Conservation (phyloP, 805 yeast species). For the Saturnispora saitoi region DNA sequence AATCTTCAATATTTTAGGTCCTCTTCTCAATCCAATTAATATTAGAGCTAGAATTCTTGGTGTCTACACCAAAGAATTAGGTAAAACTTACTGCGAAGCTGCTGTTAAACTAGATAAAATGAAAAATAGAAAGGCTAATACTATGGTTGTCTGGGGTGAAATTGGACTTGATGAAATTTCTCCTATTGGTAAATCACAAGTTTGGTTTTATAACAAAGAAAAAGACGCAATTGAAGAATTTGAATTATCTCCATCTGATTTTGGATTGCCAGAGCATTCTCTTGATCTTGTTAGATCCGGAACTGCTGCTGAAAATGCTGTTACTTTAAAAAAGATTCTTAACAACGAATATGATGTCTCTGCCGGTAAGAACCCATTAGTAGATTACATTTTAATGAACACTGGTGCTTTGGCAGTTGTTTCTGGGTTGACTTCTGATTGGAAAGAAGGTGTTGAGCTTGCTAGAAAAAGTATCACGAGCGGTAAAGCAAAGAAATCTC, state of each 20-base stretch:
- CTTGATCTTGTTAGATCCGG: slow-evolving; percentile 67
- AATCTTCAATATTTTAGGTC: slow-evolving; percentile 90
- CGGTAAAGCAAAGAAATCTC: slow-evolving; percentile 58
- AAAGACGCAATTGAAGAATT: slow-evolving; percentile 36
- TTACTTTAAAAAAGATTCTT: slow-evolving; percentile 36
- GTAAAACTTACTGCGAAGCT: slow-evolving; percentile 78
- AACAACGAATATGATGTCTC: slow-evolving; percentile 34
- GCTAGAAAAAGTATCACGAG: slow-evolving; percentile 61
- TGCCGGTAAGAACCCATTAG: slow-evolving; percentile 52
- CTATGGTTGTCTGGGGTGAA: slow-evolving; percentile 90
- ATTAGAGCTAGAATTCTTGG: slow-evolving; percentile 77
- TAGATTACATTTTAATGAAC: slow-evolving; percentile 86
- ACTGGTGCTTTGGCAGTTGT: slow-evolving; percentile 81
- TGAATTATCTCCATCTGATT: slow-evolving; percentile 59
- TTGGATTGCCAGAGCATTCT: slow-evolving; percentile 69
- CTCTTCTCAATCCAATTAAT: slow-evolving; percentile 86
- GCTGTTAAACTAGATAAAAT: slow-evolving; percentile 52
- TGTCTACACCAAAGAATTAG: slow-evolving; percentile 72
- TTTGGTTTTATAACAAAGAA: slow-evolving; percentile 53
- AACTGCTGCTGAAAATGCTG: slow-evolving; percentile 82
- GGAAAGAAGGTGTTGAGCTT: slow-evolving; percentile 68
- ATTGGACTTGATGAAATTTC: slow-evolving; percentile 91
- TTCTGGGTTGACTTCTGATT: slow-evolving; percentile 55
- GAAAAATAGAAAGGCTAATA: slow-evolving; percentile 36
- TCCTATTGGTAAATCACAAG: slow-evolving; percentile 72